Conservation (phyloP, 2,329 filamentous ascomycete species). For the Chaetomium sp. region DNA sequence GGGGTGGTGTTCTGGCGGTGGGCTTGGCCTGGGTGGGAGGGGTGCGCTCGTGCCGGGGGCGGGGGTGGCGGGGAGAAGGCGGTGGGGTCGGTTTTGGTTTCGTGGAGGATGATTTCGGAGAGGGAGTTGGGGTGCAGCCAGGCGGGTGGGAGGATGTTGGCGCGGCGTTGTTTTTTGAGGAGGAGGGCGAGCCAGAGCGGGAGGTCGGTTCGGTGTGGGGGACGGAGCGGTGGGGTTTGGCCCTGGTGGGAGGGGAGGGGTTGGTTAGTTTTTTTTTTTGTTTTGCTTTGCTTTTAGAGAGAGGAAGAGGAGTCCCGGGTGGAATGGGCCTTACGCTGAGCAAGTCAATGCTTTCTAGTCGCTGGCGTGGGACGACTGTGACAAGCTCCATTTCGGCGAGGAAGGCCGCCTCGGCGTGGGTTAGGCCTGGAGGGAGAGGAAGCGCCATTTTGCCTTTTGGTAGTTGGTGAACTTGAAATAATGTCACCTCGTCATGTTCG, state of each 20-base stretch:
- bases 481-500: constrained; percentile 32
- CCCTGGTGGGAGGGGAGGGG: constrained; percentile 59
- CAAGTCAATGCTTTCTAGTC: constrained; percentile 81
- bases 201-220: constrained; percentile 75
- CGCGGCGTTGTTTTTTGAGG: constrained; percentile 89
- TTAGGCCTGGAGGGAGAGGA: constrained; percentile 59
- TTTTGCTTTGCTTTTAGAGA: constrained; percentile 29
- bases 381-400: constrained; percentile 97
- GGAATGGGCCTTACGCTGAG: constrained; percentile 67
- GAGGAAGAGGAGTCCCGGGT: constrained; percentile 28
- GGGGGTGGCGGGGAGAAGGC: constrained; percentile 79
- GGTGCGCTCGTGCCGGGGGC: constrained; percentile 57
- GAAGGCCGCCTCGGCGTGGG: constrained; percentile 87
- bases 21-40: constrained; percentile 50
- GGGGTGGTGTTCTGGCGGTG: constrained; percentile 33
- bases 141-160: constrained; percentile 86
- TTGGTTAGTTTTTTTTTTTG: constrained; percentile 13
- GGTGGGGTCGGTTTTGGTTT: constrained; percentile 70
- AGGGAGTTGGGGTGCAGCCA: constrained; percentile 84
- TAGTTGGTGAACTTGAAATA: neutral
- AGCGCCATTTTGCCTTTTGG: constrained; percentile 48
- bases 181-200: constrained; percentile 95
- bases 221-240: constrained; percentile 71
- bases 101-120: constrained; percentile 74
- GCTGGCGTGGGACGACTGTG: constrained; percentile 87